A percentile compares a stretch with the other conserved stretches of the same genome.
phyloP scores from a whole-genome alignment of 345 rosid species.

The Firmiana major region DNA sequence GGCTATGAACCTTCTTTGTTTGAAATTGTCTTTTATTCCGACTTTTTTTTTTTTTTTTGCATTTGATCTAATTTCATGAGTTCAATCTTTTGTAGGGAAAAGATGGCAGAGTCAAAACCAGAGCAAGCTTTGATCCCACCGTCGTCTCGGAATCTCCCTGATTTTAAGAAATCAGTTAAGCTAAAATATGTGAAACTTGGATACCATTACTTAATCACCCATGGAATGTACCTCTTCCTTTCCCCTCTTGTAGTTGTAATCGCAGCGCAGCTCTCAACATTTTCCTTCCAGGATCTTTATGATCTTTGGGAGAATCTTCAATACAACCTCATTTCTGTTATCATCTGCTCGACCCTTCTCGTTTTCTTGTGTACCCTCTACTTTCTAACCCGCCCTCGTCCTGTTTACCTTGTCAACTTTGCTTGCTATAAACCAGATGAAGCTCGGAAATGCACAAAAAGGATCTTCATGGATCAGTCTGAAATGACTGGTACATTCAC shows the following conservation, averaged over 20 bases:
- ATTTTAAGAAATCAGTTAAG: slow-evolving; percentile 58
- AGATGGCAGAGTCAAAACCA: slow-evolving; percentile 6
- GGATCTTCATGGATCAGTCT: slow-evolving; percentile 37
- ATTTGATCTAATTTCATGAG: not conserved
- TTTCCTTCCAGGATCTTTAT: slow-evolving; percentile 32
- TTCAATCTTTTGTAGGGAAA: not conserved
- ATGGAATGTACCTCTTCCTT: slow-evolving; percentile 56
- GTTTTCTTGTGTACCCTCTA: slow-evolving; percentile 42
- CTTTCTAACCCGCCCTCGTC: slow-evolving; percentile 37
- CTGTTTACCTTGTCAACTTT: slow-evolving; percentile 42
- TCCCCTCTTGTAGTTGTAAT: slow-evolving; percentile 36
- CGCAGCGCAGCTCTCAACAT: slow-evolving; percentile 36
- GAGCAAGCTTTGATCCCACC: slow-evolving; percentile 11
- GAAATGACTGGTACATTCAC: slow-evolving; percentile 29
- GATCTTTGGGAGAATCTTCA: slow-evolving; percentile 49
- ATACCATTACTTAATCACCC: slow-evolving; percentile 57
- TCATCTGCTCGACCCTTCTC: slow-evolving; percentile 38
- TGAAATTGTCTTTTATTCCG: not conserved
- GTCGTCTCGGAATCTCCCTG: slow-evolving; percentile 31
- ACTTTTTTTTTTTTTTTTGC: not conserved
- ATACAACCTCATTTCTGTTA: slow-evolving; percentile 40
- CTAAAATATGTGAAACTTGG: slow-evolving; percentile 70
- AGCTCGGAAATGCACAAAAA: slow-evolving; percentile 32
- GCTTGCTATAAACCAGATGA: slow-evolving; percentile 39
- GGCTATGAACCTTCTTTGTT: not conserved